Base-by-base conservation (phyloP, 805 yeast species). In the Suhomyces prunicola region DNA sequence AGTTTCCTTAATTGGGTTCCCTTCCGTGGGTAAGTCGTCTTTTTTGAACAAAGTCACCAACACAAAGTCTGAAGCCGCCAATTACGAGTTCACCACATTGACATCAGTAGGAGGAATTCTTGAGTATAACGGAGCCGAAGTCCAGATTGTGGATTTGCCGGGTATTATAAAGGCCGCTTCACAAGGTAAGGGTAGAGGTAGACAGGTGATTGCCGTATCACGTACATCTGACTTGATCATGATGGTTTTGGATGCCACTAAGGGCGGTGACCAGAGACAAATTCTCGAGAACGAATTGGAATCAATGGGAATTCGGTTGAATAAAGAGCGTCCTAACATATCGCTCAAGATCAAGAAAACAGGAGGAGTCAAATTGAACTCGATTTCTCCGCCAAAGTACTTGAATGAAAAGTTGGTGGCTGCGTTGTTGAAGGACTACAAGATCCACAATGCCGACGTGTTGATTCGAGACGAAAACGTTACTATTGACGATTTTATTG, bases 81-180 rank as follows among this genome's bases (percentile, higher is more conserved):
- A 86, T 48, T 93, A 94, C 66, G 94, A 96, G 50, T 93, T 93
- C 79, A 93, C 99, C 6, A 93, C 99, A 0, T 80, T 93, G 68
- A 93, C 99, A 0, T 90, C 97, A 0, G 97, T 93, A 19, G 97
- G 98, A 0, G 97, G 98, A 47, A 96, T 94, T 10, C 76, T 93
- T 61, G 93, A 91, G 66, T 91, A 93, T 66, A 90, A 91, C 66
- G 98, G 98, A 39, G 97, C 98, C 0, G 97, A 92, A 65, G 91
- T 93, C 57, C 99, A 93, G 73, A 86, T 94, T 59, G 93, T 93
- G n/a, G 99, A 93, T 79, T 74, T 93, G 50, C 99, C 99, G 1
- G 99, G 99, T 69, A 93, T 93, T 61, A 93, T 93, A 53, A 90
- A 89, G 67, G 98, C 98, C 44, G 98, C 98, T 4, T 80, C 96